Evolutionary conservation across 2,329 filamentous ascomycete species (phyloP).

Genomic region (Stemphylium lycopersici): DNA sequence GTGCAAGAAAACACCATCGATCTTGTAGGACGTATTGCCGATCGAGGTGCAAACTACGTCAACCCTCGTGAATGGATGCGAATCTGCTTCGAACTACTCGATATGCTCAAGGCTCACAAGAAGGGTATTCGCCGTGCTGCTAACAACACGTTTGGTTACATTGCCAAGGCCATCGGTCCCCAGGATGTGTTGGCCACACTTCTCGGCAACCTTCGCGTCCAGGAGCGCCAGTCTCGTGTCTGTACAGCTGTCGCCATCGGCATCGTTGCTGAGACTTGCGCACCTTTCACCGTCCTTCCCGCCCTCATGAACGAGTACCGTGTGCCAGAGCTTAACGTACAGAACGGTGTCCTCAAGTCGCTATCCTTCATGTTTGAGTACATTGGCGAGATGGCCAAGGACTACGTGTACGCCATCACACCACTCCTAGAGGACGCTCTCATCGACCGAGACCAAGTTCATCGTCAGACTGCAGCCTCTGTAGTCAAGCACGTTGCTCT

Average conservation of each 20-base stretch:
- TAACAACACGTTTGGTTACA: slow-evolving; percentile 99
- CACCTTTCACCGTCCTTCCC: slow-evolving; percentile 97
- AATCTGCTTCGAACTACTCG: slow-evolving; percentile 97
- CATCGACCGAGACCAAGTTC: slow-evolving; percentile 97
- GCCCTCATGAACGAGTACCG: slow-evolving; percentile 99
- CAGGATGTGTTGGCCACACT: slow-evolving; percentile 96
- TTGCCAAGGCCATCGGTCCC: slow-evolving; percentile 97
- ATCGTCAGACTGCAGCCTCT: slow-evolving; percentile 92
- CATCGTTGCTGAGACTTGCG: slow-evolving; percentile 97
- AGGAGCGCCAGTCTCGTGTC: slow-evolving; percentile 96
- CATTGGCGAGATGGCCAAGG: slow-evolving; percentile 99
- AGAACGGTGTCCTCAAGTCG: slow-evolving; percentile 97
- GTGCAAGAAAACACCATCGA: slow-evolving; percentile 99
- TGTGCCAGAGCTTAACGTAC: slow-evolving; percentile 96
- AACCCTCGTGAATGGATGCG: slow-evolving; percentile 99
- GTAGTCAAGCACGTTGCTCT: slow-evolving; percentile 98
- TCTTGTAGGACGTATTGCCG: slow-evolving; percentile 94
- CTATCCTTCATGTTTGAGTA: slow-evolving; percentile 98
- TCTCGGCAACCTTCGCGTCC: slow-evolving; percentile 94
- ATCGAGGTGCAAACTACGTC: slow-evolving; percentile 93
- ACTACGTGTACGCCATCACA: slow-evolving; percentile 98
- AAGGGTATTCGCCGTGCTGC: slow-evolving; percentile 97
- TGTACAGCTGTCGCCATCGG: slow-evolving; percentile 98
- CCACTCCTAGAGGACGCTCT: slow-evolving; percentile 95
- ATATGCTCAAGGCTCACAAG: slow-evolving; percentile 99